These are phyloP conservation scores for Capillidium heterosporum DNA, from an alignment of 371 early-diverging fungal genomes.

Conservation along the genomic window DNA sequence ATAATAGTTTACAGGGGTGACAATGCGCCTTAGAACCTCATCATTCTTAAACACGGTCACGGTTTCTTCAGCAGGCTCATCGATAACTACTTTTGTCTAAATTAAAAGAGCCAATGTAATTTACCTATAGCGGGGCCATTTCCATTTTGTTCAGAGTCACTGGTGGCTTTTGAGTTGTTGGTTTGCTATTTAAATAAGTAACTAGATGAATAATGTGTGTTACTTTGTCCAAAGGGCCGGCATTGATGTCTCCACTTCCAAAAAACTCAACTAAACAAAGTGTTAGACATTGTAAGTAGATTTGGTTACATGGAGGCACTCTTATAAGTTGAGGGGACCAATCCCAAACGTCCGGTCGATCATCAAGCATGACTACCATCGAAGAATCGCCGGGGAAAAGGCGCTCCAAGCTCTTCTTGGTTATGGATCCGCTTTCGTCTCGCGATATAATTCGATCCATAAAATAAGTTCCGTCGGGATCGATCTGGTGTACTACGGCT, in stretches of 20 bases:
- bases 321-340: constrained; percentile 78
- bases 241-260: constrained; percentile 93
- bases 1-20: background rate
- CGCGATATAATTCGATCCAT: constrained; percentile 86
- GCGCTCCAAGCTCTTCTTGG: constrained; percentile 65
- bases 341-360: constrained; percentile 95
- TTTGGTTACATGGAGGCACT: constrained; percentile 65
- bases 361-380: constrained; percentile 97
- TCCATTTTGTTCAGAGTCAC: background rate
- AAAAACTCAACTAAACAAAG: constrained; percentile 62
- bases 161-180: background rate
- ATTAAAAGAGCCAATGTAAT: constrained; percentile 9
- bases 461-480: constrained; percentile 66
- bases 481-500: constrained; percentile 74
- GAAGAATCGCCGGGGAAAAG: constrained; percentile 91
- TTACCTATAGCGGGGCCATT: constrained; percentile 10
- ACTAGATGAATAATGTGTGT: background rate
- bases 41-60: background rate
- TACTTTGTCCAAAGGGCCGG: constrained; percentile 25
- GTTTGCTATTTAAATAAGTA: background rate
- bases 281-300: background rate
- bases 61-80: constrained; percentile 23
- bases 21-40: background rate
- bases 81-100: constrained; percentile 12
- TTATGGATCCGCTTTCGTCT: constrained; percentile 80